phyloP scores from a whole-genome alignment of 768 basidiomycete genomes.

The Pleurotus citrinopileatus region DNA sequence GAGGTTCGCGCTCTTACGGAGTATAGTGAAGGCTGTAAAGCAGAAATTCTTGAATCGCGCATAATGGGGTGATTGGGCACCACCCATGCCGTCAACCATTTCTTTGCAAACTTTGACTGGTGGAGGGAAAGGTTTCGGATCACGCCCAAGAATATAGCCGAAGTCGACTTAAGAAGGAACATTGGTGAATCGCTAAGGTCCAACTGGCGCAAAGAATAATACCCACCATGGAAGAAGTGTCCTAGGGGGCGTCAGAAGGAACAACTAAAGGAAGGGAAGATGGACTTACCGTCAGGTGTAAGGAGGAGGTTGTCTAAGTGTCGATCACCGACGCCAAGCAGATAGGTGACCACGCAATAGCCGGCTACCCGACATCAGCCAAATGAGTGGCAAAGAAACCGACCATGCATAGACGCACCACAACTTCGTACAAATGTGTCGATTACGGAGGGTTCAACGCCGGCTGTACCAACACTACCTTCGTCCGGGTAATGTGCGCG shows the following conservation, averaged over 20 bases:
- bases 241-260: conserved; percentile 34
- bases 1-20: conserved; percentile 95
- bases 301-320: conserved; percentile 95
- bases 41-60: conserved; percentile 94
- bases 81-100: conserved; percentile 99
- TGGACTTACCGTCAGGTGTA: conserved; percentile 77
- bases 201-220: not conserved
- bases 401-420: conserved; percentile 56
- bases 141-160: conserved; percentile 95
- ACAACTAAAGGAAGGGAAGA: not conserved
- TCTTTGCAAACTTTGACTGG: conserved; percentile 99
- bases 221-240: conserved; percentile 93
- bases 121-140: conserved; percentile 97
- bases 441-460: conserved; percentile 91
- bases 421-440: conserved; percentile 97
- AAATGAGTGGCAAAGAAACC: conserved; percentile 8
- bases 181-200: not conserved
- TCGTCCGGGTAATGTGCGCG: conserved; percentile 88
- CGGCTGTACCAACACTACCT: conserved; percentile 90
- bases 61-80: conserved; percentile 92
- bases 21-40: conserved; percentile 96
- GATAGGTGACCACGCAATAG: conserved; percentile 95
- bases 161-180: conserved; percentile 75
- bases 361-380: conserved; percentile 60
- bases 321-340: conserved; percentile 95